These are phyloP conservation scores for Trametes coccinea DNA, from an alignment of 768 basidiomycete species.

Conservation along the genomic window DNA sequence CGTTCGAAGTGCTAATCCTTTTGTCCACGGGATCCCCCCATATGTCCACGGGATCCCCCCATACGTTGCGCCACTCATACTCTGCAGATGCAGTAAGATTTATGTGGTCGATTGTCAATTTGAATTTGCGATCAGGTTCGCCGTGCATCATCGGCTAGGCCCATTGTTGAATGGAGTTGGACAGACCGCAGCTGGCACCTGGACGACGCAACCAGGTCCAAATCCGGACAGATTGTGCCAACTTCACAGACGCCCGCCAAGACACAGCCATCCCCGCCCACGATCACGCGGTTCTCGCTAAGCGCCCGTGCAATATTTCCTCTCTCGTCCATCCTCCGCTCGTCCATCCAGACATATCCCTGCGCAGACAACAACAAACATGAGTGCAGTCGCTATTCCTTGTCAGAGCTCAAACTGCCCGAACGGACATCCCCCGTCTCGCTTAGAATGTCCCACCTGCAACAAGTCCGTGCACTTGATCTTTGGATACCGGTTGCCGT, in stretches of 20 bases:
- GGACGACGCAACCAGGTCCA: background rate
- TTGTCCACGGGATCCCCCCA: too few relatives aligned
- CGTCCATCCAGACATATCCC: background rate
- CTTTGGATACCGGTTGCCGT: constrained; percentile 10
- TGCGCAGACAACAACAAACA: constrained; percentile 18
- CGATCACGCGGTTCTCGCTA: background rate
- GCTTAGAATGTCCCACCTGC: constrained; percentile 75
- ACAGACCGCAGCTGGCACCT: too few relatives aligned
- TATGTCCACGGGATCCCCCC: too few relatives aligned
- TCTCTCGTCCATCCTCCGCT: background rate
- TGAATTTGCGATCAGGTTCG: too few relatives aligned
- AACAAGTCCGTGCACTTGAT: constrained; percentile 62
- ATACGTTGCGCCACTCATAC: background rate
- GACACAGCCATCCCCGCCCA: constrained; percentile 1
- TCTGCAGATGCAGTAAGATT: too few relatives aligned
- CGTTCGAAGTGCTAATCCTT: too few relatives aligned
- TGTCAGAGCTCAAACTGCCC: constrained; percentile 75
- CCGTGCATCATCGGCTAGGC: too few relatives aligned
- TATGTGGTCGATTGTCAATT: too few relatives aligned
- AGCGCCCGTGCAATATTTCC: constrained; percentile 6
- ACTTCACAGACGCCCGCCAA: background rate
- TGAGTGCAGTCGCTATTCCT: constrained; percentile 42
- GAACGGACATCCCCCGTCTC: constrained; percentile 82
- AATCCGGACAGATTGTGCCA: background rate
- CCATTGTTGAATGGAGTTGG: too few relatives aligned